These are phyloP conservation scores for Acarospora socialis DNA, from an alignment of 2,329 filamentous ascomycete species.

Conservation along the genomic window DNA sequence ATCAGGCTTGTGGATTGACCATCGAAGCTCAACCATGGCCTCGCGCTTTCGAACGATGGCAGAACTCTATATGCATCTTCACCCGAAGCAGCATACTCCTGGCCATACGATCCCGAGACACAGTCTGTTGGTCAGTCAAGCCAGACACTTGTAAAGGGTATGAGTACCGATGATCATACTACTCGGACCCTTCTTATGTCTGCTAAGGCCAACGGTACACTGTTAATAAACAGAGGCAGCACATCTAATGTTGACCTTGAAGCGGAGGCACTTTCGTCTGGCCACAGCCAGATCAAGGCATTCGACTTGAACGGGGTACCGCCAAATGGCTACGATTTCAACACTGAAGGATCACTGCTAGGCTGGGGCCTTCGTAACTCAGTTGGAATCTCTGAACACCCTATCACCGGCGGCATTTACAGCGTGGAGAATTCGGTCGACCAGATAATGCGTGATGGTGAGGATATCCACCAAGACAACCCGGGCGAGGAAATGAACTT, in stretches of 20 bases:
- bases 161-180: conserved; percentile 46
- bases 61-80: conserved; percentile 42
- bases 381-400: conserved; percentile 48
- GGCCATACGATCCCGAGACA: conserved; percentile 46
- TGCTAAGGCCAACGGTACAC: conserved; percentile 35
- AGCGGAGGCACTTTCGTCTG: conserved; percentile 38
- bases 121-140: conserved; percentile 33
- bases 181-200: conserved; percentile 55
- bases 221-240: conserved; percentile 54
- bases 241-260: conserved; percentile 45
- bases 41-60: conserved; percentile 35
- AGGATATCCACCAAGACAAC: conserved; percentile 54
- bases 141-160: conserved; percentile 44
- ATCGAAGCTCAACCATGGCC: conserved; percentile 35
- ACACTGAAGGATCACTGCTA: conserved; percentile 35
- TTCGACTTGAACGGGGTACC: conserved; percentile 37
- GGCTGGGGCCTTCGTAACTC: conserved; percentile 63
- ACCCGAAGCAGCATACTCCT: conserved; percentile 44
- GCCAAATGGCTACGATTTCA: conserved; percentile 29
- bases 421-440: conserved; percentile 59
- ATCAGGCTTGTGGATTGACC: conserved; percentile 5
- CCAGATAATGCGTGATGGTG: conserved; percentile 40
- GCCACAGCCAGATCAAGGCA: conserved; percentile 53
- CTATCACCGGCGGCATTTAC: conserved; percentile 34
- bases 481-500: conserved; percentile 64